Conservation (phyloP, 306 rosid species). For the Sesbania bispinosa region DNA sequence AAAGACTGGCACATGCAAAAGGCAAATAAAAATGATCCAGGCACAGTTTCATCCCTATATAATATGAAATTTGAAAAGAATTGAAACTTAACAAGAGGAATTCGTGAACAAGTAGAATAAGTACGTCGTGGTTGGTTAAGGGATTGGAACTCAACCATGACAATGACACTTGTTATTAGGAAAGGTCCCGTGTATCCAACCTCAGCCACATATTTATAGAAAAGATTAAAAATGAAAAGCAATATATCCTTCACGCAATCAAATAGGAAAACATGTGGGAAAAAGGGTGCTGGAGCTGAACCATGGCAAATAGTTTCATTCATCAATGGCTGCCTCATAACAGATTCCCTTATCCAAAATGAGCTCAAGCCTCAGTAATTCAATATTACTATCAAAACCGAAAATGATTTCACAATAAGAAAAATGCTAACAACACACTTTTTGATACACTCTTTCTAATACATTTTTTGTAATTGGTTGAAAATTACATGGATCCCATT, state of each 20-base stretch:
- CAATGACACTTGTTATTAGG: neutral
- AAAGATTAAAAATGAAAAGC: neutral
- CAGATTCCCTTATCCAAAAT: neutral
- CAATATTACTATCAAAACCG: neutral
- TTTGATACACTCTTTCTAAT: too few relatives aligned
- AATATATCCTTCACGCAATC: neutral
- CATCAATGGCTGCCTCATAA: neutral
- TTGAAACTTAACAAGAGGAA: neutral
- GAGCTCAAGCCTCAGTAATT: neutral
- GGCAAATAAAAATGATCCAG: too few relatives aligned
- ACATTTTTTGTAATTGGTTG: too few relatives aligned
- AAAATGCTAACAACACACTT: too few relatives aligned
- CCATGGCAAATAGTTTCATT: slow-evolving; percentile 7
- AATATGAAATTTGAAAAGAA: neutral
- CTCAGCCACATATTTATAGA: neutral
- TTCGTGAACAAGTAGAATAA: neutral
- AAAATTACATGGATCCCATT: too few relatives aligned
- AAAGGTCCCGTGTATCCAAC: neutral
- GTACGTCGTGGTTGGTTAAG: neutral
- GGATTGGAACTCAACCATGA: neutral
- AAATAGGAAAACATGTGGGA: neutral
- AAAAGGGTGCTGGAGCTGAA: neutral
- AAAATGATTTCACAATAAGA: neutral
- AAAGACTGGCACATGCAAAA: too few relatives aligned
- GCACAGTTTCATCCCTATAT: neutral